Evolutionary conservation across 2,329 filamentous ascomycete genomes (phyloP).

Genomic region (Aspergillus pseudotamarii): DNA sequence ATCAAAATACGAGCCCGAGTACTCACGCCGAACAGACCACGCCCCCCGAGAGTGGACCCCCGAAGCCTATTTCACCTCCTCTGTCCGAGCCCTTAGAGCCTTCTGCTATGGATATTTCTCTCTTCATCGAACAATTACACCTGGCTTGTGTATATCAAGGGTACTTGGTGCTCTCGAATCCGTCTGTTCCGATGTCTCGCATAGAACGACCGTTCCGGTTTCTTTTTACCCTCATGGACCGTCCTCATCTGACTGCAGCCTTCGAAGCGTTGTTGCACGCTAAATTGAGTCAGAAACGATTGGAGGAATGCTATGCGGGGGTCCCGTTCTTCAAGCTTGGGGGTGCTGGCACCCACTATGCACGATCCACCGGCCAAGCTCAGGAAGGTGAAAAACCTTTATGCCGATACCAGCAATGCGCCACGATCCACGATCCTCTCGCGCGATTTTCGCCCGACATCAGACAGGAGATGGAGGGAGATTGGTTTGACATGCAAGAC

Average conservation of each 20-base stretch:
- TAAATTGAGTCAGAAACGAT: slow-evolving; percentile 15
- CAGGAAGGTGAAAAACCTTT: slow-evolving; percentile 8
- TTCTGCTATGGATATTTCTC: slow-evolving; percentile 19
- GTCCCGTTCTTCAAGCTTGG: slow-evolving; percentile 29
- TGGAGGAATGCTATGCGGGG: slow-evolving; percentile 24
- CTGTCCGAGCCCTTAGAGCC: slow-evolving; percentile 4
- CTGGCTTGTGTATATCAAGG: slow-evolving; percentile 24
- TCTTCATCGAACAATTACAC: slow-evolving; percentile 24
- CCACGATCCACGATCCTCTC: slow-evolving; percentile 18
- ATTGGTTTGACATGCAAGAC: slow-evolving; percentile 30
- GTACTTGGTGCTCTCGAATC: slow-evolving; percentile 20
- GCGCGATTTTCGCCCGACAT: slow-evolving; percentile 15
- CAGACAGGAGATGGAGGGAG: slow-evolving; percentile 21
- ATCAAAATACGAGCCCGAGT: not conserved
- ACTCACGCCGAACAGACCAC: not conserved
- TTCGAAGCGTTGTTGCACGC: slow-evolving; percentile 24
- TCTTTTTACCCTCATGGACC: slow-evolving; percentile 24
- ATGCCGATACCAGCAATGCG: slow-evolving; percentile 13
- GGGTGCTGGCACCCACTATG: slow-evolving; percentile 28
- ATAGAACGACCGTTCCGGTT: slow-evolving; percentile 25
- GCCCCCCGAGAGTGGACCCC: not conserved
- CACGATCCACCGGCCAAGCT: slow-evolving; percentile 6
- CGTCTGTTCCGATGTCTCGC: slow-evolving; percentile 16
- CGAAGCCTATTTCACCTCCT: not conserved
- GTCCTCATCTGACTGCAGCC: slow-evolving; percentile 17